Evolutionary conservation across 176 grass and related monocot species (phyloP).

Genomic region (Phyllostachys edulis): DNA sequence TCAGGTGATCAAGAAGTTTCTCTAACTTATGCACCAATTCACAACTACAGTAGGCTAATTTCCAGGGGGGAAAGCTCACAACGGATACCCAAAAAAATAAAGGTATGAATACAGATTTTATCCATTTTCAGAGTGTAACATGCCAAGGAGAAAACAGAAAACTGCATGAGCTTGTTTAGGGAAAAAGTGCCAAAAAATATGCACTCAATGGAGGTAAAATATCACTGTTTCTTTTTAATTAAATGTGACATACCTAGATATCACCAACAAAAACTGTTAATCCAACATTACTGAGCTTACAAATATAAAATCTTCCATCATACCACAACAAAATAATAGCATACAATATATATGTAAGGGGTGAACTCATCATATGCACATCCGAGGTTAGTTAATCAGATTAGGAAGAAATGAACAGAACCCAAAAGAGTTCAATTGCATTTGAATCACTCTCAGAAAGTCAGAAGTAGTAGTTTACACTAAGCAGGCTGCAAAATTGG

Average conservation of each 20-base stretch:
- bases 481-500: background rate
- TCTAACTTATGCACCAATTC: background rate
- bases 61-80: background rate
- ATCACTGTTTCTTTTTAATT: background rate
- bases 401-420: conserved; percentile 9
- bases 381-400: background rate
- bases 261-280: background rate
- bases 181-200: background rate
- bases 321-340: background rate
- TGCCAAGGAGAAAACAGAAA: background rate
- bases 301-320: background rate
- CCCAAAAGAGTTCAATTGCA: background rate
- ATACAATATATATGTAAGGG: background rate
- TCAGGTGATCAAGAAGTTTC: conserved; percentile 9
- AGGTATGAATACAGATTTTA: background rate
- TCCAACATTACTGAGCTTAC: background rate
- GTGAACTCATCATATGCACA: conserved; percentile 4
- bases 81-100: background rate
- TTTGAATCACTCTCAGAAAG: conserved; percentile 1
- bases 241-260: conserved; percentile 4
- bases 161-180: background rate
- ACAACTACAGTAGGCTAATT: background rate
- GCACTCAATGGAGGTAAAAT: background rate
- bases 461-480: background rate
- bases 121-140: background rate